Percentiles rank a stretch among this genome's conserved stretches.
Evolutionary conservation across 1,284 basidiomycete species (phyloP).

Genomic region (Rhodotorula sp.): DNA sequence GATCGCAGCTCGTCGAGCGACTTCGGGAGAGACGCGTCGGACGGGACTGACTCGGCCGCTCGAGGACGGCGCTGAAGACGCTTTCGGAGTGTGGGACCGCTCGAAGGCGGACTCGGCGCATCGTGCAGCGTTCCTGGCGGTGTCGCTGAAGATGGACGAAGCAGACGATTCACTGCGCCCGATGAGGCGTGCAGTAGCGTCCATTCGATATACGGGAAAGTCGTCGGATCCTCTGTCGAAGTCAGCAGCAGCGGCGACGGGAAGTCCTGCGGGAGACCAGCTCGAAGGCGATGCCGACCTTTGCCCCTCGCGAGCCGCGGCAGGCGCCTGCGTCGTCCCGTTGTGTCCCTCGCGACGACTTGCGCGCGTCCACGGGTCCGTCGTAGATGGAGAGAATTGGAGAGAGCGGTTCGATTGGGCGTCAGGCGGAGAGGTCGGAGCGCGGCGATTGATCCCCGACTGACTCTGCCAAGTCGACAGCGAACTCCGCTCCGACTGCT

Average conservation of each 20-base stretch:
- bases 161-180: constrained; percentile 6
- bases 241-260: no score
- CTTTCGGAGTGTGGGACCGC: no score
- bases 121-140: no score
- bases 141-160: constrained; percentile 17
- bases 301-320: no score
- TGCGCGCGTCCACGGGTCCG: no score
- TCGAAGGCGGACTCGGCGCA: no score
- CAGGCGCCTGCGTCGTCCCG: no score
- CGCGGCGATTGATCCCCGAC: neutral
- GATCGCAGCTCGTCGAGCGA: constrained; percentile 5
- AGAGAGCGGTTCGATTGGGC: neutral
- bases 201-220: neutral
- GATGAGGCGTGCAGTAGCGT: constrained; percentile 18
- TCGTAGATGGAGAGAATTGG: neutral
- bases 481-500: constrained; percentile 21
- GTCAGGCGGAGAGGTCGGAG: neutral
- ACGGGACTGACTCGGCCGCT: constrained; percentile 1
- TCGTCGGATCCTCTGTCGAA: neutral
- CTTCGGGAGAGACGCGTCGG: constrained; percentile 20
- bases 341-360: no score
- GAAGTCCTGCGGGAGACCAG: neutral
- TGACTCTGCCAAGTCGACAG: constrained; percentile 14
- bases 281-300: neutral
- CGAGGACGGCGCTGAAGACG: neutral